A percentile compares a stretch with the other conserved stretches of the same genome.
Evolutionary conservation across 73 alveolate species (phyloP).

Genomic region (Paraurostyla sp.): DNA sequence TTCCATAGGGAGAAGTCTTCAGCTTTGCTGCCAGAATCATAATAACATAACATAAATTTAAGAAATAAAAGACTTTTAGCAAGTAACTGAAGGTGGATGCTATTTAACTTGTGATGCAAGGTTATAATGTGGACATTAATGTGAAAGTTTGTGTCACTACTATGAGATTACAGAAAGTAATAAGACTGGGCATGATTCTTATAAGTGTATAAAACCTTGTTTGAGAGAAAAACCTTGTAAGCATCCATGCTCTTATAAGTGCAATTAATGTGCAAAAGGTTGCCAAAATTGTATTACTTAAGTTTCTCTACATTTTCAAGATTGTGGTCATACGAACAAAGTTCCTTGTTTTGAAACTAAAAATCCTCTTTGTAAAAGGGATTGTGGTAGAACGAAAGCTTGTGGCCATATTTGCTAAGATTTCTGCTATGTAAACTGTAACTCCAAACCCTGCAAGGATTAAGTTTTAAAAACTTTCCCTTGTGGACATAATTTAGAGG

Average conservation of each 20-base stretch:
- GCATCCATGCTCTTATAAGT: constrained; percentile 8
- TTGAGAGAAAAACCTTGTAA: neutral
- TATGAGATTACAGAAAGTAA: neutral
- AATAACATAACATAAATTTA: constrained; percentile 40
- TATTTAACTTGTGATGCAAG: constrained; percentile 58
- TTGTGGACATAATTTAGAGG: neutral
- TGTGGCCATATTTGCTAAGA: constrained; percentile 71
- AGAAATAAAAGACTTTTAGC: constrained; percentile 59
- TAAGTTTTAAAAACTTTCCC: neutral
- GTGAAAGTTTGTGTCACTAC: constrained; percentile 74
- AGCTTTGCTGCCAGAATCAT: constrained; percentile 68
- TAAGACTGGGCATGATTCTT: constrained; percentile 13
- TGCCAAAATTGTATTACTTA: neutral
- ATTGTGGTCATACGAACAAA: neutral
- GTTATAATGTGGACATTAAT: constrained; percentile 81
- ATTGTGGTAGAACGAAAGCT: neutral
- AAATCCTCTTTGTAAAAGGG: neutral
- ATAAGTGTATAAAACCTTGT: constrained; percentile 29
- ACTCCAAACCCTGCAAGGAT: neutral
- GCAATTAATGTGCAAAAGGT: constrained; percentile 16
- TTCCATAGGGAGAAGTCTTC: constrained; percentile 22
- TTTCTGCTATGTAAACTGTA: constrained; percentile 69
- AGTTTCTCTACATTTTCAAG: neutral
- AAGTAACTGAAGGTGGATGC: constrained; percentile 87
- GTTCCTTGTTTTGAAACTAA: neutral